Evolutionary conservation across 1,284 basidiomycete genomes (phyloP).

Genomic region (Abortiporus biennis): DNA sequence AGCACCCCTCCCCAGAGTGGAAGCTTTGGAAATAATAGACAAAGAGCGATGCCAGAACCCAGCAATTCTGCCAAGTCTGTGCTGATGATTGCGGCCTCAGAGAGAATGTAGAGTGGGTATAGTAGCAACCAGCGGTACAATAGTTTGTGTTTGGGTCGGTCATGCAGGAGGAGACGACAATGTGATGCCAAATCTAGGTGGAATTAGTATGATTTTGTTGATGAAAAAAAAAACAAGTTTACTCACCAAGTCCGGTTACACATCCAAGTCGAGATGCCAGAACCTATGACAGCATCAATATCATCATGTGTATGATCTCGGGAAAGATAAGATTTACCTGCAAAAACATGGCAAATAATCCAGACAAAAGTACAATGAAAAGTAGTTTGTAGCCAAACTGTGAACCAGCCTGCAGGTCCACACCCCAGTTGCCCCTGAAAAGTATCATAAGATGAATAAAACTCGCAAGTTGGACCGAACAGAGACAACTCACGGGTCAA

Average conservation of each 20-base stretch:
- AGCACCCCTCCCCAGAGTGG: constrained; percentile 81
- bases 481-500: constrained; percentile 40
- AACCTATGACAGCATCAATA: no score
- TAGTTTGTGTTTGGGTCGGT: constrained; percentile 54
- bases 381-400: constrained; percentile 81
- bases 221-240: not conserved
- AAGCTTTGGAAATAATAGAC: constrained; percentile 76
- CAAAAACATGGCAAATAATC: constrained; percentile 76
- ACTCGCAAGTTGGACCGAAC: not conserved
- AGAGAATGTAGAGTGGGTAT: constrained; percentile 63
- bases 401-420: constrained; percentile 71
- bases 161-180: constrained; percentile 65
- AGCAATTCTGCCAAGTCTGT: constrained; percentile 76
- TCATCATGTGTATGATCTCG: no score
- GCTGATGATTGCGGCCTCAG: constrained; percentile 83
- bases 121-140: constrained; percentile 61
- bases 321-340: no score
- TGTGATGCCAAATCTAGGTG: constrained; percentile 63
- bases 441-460: not conserved
- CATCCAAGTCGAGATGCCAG: constrained; percentile 60
- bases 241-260: constrained; percentile 62
- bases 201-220: constrained; percentile 4
- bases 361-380: constrained; percentile 81
- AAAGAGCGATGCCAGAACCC: constrained; percentile 75
- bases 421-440: constrained; percentile 67